phyloP scores from a whole-genome alignment of 495 filamentous ascomycete species.

The Daldinia vernicosa region DNA sequence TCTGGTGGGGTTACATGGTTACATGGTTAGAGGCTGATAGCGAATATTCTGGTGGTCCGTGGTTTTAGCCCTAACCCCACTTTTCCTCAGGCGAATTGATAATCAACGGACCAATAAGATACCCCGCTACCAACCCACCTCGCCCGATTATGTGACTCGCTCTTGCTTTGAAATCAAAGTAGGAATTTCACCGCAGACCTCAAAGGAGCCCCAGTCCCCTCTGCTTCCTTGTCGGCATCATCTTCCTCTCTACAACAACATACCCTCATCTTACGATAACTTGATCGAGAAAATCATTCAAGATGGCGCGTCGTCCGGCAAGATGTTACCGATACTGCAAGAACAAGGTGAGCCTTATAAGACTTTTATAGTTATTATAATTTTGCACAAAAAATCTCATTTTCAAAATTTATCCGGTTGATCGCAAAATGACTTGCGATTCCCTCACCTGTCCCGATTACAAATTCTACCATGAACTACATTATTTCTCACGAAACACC shows the following conservation, averaged over 20 bases:
- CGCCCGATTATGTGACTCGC: conserved; percentile 42
- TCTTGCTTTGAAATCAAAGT: conserved; percentile 56
- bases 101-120: conserved; percentile 35
- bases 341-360: conserved; percentile 85
- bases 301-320: conserved; percentile 98
- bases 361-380: conserved; percentile 5
- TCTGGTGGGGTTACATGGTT: conserved; percentile 28
- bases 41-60: conserved; percentile 34
- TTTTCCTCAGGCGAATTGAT: conserved; percentile 31
- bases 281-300: conserved; percentile 70
- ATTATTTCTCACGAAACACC: not conserved
- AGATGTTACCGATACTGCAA: conserved; percentile 99
- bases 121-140: conserved; percentile 32
- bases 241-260: conserved; percentile 51
- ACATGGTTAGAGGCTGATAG: conserved; percentile 1
- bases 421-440: conserved; percentile 32
- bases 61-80: conserved; percentile 57
- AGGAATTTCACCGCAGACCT: conserved; percentile 43
- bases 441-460: not conserved
- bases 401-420: conserved; percentile 9
- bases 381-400: conserved; percentile 7
- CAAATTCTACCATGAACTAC: conserved; percentile 4
- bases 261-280: conserved; percentile 52
- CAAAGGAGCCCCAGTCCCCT: conserved; percentile 44
- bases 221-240: conserved; percentile 42